Conservation (phyloP, 2,329 filamentous ascomycete genomes). For the Didymosphaeria variabile region DNA sequence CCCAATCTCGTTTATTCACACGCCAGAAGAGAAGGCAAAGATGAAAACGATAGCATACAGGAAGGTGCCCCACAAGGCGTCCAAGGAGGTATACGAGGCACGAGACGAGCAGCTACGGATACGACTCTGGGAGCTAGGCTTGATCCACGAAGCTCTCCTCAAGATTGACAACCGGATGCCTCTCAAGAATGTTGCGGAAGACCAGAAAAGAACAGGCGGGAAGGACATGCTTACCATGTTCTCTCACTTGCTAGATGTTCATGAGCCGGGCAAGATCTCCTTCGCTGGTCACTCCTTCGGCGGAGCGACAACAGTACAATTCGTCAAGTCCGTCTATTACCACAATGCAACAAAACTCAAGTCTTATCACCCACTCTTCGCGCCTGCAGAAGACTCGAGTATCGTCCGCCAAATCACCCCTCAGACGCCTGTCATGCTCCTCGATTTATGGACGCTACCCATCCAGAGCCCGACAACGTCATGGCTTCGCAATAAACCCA, state of each 20-base stretch:
- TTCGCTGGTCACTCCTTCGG: slow-evolving; percentile 87
- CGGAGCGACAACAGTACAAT: slow-evolving; percentile 75
- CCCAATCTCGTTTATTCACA: slow-evolving; percentile 76
- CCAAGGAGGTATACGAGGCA: slow-evolving; percentile 70
- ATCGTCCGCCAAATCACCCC: slow-evolving; percentile 74
- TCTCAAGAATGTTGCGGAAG: slow-evolving; percentile 57
- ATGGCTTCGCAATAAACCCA: slow-evolving; percentile 74
- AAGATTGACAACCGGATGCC: slow-evolving; percentile 68
- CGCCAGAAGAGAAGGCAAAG: slow-evolving; percentile 57
- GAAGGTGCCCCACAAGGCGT: slow-evolving; percentile 67
- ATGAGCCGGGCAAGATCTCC: slow-evolving; percentile 74
- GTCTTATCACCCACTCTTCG: slow-evolving; percentile 67
- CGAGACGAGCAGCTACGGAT: slow-evolving; percentile 78
- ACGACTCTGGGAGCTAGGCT: slow-evolving; percentile 79
- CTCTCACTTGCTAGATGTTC: slow-evolving; percentile 69
- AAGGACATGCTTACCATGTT: slow-evolving; percentile 67
- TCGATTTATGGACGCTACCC: slow-evolving; percentile 85
- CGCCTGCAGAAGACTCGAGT: slow-evolving; percentile 63
- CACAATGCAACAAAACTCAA: slow-evolving; percentile 56
- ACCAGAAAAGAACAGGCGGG: slow-evolving; percentile 46
- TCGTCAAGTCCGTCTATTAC: slow-evolving; percentile 83
- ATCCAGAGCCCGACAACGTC: slow-evolving; percentile 69
- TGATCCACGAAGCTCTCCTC: slow-evolving; percentile 73
- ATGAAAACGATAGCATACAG: slow-evolving; percentile 54
- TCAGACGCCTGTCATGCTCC: slow-evolving; percentile 70